Percentiles rank a stretch among this genome's conserved stretches.
These are phyloP conservation scores for Corylus americana DNA, from an alignment of 306 rosid species.

Conservation along the genomic window DNA sequence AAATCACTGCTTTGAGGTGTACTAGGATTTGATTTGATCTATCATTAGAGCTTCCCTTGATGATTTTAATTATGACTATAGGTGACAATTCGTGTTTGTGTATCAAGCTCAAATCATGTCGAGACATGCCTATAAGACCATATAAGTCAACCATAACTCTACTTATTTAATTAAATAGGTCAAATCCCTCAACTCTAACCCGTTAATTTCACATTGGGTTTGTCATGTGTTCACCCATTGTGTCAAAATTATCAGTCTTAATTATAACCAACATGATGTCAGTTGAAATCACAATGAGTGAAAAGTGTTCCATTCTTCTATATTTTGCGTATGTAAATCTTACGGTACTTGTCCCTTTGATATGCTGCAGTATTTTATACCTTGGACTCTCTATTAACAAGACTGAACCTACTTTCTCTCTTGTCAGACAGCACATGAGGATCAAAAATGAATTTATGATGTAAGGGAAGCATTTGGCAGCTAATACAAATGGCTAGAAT, in stretches of 20 bases:
- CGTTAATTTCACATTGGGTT: no score
- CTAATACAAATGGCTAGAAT: slow-evolving; percentile 32
- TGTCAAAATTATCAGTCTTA: no score
- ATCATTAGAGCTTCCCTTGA: slow-evolving; percentile 39
- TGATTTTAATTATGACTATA: neutral
- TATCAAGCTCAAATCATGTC: no score
- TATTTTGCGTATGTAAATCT: neutral
- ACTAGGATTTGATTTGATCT: slow-evolving; percentile 30
- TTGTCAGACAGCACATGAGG: neutral
- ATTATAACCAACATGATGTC: neutral
- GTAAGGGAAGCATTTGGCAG: neutral
- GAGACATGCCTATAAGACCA: no score
- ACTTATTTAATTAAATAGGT: no score
- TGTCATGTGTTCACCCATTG: no score
- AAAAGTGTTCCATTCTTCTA: neutral
- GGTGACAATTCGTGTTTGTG: no score
- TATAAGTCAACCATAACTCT: no score
- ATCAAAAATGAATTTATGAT: neutral
- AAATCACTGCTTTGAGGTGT: slow-evolving; percentile 38
- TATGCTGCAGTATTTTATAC: neutral
- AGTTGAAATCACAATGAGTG: neutral
- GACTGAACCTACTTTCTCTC: slow-evolving; percentile 3
- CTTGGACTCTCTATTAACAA: neutral
- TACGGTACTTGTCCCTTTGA: neutral
- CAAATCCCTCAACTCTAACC: no score